Percentiles rank a stretch among this genome's conserved stretches.
phyloP scores from a whole-genome alignment of 2,329 filamentous ascomycete genomes.

The Diaporthe batatas region DNA sequence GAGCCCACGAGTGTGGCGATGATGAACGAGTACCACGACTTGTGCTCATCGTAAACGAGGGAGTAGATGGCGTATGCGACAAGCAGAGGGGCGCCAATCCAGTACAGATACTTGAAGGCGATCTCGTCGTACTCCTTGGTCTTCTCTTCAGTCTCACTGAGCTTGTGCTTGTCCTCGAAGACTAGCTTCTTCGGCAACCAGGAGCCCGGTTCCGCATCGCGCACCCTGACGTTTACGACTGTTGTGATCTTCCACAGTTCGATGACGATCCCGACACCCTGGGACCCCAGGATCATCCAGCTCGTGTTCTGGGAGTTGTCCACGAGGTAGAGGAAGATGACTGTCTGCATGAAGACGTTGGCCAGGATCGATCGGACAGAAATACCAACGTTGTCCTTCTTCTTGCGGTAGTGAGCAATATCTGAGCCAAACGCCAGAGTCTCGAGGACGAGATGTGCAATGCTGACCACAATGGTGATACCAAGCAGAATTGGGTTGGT shows the following conservation, averaged over 20 bases:
- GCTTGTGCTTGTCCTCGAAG: conserved; percentile 97
- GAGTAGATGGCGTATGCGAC: conserved; percentile 92
- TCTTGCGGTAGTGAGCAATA: conserved; percentile 98
- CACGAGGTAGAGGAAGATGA: conserved; percentile 96
- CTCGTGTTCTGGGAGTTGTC: conserved; percentile 98
- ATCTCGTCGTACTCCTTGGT: conserved; percentile 99
- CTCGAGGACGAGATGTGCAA: conserved; percentile 95
- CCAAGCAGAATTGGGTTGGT: conserved; percentile 92
- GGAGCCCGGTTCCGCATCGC: conserved; percentile 75
- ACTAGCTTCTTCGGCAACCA: conserved; percentile 82
- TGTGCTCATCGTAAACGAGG: conserved; percentile 92
- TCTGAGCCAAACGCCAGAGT: conserved; percentile 97
- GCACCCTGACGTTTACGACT: conserved; percentile 87
- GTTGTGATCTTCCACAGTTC: conserved; percentile 96
- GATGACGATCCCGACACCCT: conserved; percentile 82
- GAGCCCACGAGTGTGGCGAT: conserved; percentile 95
- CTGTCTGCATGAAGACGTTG: conserved; percentile 96
- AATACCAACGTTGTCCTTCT: conserved; percentile 98
- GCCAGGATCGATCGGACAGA: conserved; percentile 95
- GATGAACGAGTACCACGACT: conserved; percentile 97
- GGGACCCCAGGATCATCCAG: conserved; percentile 98
- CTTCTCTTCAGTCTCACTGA: conserved; percentile 95
- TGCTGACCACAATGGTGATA: conserved; percentile 85
- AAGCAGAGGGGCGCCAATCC: conserved; percentile 88
- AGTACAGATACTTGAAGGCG: conserved; percentile 97